Conservation (phyloP, 164 flowering plant species). For the Tetracentron sinense region DNA sequence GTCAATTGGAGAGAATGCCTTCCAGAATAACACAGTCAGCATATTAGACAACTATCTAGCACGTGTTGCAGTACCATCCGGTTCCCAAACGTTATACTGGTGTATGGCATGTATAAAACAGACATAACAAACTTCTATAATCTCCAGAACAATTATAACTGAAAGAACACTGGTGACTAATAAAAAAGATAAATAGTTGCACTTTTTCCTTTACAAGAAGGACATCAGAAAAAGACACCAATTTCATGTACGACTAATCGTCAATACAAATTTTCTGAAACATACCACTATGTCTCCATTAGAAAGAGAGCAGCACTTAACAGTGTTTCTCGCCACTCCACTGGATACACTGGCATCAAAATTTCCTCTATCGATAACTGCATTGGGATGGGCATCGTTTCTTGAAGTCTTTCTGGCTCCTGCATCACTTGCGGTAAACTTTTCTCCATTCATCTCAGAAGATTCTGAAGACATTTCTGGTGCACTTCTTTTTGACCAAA, state of each 20-base stretch:
- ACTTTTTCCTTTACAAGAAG: neutral
- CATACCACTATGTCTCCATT: conserved; percentile 98
- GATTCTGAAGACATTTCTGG: conserved; percentile 21
- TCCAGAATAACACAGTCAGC: too few species aligned
- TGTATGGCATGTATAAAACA: too few species aligned
- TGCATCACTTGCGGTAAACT: conserved; percentile 17
- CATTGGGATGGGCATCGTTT: conserved; percentile 28
- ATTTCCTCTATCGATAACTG: conserved; percentile 71
- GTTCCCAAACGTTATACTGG: too few species aligned
- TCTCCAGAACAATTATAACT: neutral
- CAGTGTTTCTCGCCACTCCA: conserved; percentile 73
- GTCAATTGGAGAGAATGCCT: too few species aligned
- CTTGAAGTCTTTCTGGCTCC: conserved; percentile 20
- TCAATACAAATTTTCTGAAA: conserved; percentile 5
- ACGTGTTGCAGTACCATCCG: too few species aligned
- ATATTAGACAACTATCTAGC: too few species aligned
- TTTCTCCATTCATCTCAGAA: conserved; percentile 28
- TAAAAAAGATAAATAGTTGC: too few species aligned
- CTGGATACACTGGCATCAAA: conserved; percentile 79
- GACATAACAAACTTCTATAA: neutral
- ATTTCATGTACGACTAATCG: neutral
- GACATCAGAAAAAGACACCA: conserved; percentile 1
- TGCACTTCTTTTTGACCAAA: conserved; percentile 64
- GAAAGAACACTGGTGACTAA: neutral
- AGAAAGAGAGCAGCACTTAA: conserved; percentile 67